phyloP scores from a whole-genome alignment of 371 early-diverging fungal species.

The Umbelopsis sp. region DNA sequence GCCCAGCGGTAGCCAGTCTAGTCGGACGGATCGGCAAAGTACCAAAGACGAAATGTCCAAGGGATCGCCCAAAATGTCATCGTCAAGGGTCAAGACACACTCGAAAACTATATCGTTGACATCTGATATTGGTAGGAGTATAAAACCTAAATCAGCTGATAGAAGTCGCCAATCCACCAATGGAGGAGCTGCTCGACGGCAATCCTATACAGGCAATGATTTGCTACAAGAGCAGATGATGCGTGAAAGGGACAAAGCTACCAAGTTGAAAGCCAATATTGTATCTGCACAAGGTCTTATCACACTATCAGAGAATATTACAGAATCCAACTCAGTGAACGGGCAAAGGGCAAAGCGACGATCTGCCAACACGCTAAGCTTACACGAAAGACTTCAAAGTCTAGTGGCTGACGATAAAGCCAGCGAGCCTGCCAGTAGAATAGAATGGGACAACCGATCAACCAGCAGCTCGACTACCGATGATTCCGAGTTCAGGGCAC shows the following conservation, averaged over 20 bases:
- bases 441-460: neutral
- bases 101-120: neutral
- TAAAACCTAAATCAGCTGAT: neutral
- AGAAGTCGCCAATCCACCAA: neutral
- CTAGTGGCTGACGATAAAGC: conserved; percentile 32
- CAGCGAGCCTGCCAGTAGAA: neutral
- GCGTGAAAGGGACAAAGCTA: conserved; percentile 29
- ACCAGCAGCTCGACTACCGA: neutral
- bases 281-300: conserved; percentile 37
- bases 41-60: neutral
- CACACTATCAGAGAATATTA: conserved; percentile 25
- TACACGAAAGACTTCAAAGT: conserved; percentile 35
- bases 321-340: neutral
- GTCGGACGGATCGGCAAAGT: neutral
- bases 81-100: neutral
- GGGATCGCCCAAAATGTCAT: neutral
- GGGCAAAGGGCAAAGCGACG: conserved; percentile 5
- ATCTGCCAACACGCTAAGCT: neutral
- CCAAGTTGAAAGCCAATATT: conserved; percentile 24
- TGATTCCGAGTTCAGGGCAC: conserved; percentile 1
- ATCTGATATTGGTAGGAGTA: neutral
- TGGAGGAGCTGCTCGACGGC: neutral
- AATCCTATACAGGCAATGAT: conserved; percentile 22
- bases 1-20: conserved; percentile 6
- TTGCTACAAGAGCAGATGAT: conserved; percentile 31